Conservation (phyloP, 129 eudicot species). For the Arctium lappa region DNA sequence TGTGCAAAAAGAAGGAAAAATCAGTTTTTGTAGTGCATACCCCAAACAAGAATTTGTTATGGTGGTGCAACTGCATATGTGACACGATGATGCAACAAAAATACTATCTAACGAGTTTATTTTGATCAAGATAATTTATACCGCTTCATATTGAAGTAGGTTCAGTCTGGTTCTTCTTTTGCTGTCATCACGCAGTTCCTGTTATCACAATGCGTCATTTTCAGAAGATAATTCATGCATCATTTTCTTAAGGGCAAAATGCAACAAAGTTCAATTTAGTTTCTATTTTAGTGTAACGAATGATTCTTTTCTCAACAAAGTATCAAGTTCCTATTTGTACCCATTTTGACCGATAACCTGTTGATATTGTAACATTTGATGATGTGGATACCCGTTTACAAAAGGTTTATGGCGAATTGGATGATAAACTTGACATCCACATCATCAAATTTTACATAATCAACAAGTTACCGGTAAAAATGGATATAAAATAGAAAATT, state of each 20-base stretch:
- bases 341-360: no score
- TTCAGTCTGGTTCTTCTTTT: slow-evolving; percentile 74
- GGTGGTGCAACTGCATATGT: background rate
- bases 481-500: background rate
- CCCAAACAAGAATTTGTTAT: background rate
- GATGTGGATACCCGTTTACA: background rate
- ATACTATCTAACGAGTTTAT: background rate
- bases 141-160: slow-evolving; percentile 88
- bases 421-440: background rate
- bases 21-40: no score
- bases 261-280: background rate
- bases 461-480: background rate
- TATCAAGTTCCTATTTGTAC: no score
- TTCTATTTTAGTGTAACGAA: background rate
- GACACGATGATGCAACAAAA: no score
- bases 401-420: background rate
- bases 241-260: background rate
- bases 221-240: background rate
- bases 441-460: background rate
- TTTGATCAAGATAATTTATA: slow-evolving; percentile 35
- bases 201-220: slow-evolving; percentile 17
- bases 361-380: no score
- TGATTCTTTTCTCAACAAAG: background rate
- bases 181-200: slow-evolving; percentile 66
- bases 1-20: no score